Base-by-base conservation (phyloP, 768 basidiomycete species). In the Boletus coccyginus region DNA sequence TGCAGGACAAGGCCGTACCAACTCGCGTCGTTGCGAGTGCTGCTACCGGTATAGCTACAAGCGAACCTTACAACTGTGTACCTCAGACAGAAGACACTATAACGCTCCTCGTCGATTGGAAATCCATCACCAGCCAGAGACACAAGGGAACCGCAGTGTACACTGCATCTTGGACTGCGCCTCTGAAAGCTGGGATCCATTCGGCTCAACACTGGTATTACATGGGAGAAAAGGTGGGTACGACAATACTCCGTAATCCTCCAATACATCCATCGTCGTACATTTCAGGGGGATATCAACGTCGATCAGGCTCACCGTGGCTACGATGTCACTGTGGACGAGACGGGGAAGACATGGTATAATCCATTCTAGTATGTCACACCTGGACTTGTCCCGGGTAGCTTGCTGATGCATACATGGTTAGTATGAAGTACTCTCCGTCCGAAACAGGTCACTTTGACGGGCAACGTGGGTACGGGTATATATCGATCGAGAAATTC, bases 231-330 rank as follows among this genome's bases (percentile, higher is more conserved):
- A 95, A 92, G 79, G 92, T 86, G 51, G 9, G 71, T 55, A 19
- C 21, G 11, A 50, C 24, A 48, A 50, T 46, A n/a, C 5, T 27
- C 16, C 19, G 11, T 33, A 38, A 16, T 46, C 16, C 24, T 31
- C 62, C 3, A 32, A 19, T 53, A 31, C 24, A 41, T 38, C 8
- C n/a, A 50, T 29, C 32, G 13, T 38, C 10, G 8, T 43, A 24
- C 36, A 16, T 48, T 62, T 21, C 69, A 93, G 91, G 94, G 94
- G 24, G 94, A 96, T 61, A 90, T 96, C 70, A 84, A 79, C 53
- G 88, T 96, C 58, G 92, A 96, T 77, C 94, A 96, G 73, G 93
- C 94, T 41, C 92, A 93, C 71, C 87, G 93, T 69, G 94, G 94
- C 9, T 96, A 96, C 76, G 90, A 92, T 68, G 82, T 92, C 63